A percentile compares a stretch with the other conserved stretches of the same genome.
These are phyloP conservation scores for Aspergillus incahuasiensis DNA, from an alignment of 495 filamentous ascomycete species.

Conservation along the genomic window DNA sequence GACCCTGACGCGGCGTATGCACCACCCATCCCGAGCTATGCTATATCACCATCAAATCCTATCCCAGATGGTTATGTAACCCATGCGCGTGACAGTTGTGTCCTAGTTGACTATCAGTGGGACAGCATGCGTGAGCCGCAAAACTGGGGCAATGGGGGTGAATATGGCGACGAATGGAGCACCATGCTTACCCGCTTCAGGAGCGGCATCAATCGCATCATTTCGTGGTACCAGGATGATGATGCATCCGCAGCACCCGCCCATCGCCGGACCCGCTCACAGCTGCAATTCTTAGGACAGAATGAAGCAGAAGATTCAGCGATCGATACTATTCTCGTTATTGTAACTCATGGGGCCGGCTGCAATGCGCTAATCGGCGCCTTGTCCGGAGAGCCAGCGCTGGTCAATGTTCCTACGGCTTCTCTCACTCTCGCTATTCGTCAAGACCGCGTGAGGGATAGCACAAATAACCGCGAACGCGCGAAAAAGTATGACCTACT, in stretches of 20 bases:
- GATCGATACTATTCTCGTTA: constrained; percentile 73
- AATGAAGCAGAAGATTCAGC: constrained; percentile 51
- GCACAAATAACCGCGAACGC: constrained; percentile 20
- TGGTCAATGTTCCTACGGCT: constrained; percentile 84
- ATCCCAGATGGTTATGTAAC: constrained; percentile 86
- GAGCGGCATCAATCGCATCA: constrained; percentile 65
- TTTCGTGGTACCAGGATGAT: constrained; percentile 74
- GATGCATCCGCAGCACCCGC: constrained; percentile 26
- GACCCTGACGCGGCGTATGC: constrained; percentile 50
- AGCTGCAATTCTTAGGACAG: constrained; percentile 37
- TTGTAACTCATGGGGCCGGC: constrained; percentile 96
- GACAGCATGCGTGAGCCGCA: constrained; percentile 76
- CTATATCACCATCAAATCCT: constrained; percentile 69
- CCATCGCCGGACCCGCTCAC: constrained; percentile 13
- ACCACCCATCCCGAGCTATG: constrained; percentile 75
- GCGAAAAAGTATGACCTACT: constrained; percentile 15
- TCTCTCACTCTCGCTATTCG: constrained; percentile 86
- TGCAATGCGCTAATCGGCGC: constrained; percentile 95
- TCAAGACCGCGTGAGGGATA: constrained; percentile 42
- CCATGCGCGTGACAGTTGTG: constrained; percentile 87
- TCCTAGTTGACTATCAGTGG: constrained; percentile 88
- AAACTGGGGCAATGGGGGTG: constrained; percentile 81
- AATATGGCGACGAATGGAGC: constrained; percentile 91
- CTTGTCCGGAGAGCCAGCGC: constrained; percentile 79
- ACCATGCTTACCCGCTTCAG: constrained; percentile 87